Conservation (phyloP, 768 basidiomycete genomes). For the Leccinum incarnatum region DNA sequence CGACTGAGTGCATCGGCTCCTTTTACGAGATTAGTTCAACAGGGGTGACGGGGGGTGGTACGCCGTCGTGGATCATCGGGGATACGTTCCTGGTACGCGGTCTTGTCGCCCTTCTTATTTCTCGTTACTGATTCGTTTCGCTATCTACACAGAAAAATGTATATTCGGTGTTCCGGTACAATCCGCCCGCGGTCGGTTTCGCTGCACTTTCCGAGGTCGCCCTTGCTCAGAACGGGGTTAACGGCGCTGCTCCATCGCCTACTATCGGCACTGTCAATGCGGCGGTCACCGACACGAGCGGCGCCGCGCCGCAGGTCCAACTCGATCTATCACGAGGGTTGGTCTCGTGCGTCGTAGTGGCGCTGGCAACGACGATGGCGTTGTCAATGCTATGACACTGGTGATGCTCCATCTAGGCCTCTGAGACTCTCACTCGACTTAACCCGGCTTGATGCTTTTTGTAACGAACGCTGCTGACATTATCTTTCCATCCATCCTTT, state of each 20-base stretch:
- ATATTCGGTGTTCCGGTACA: slow-evolving; percentile 52
- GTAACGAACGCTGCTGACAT: neutral
- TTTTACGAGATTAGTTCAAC: slow-evolving; percentile 45
- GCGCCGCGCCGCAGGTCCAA: slow-evolving; percentile 2
- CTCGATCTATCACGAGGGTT: neutral
- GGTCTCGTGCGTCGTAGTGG: neutral
- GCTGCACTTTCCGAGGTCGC: slow-evolving; percentile 40
- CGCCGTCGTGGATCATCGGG: slow-evolving; percentile 50
- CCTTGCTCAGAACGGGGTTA: slow-evolving; percentile 28
- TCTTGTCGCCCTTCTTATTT: neutral
- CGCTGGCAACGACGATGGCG: neutral
- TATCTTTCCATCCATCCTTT: neutral
- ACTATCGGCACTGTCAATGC: slow-evolving; percentile 56
- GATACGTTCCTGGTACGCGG: slow-evolving; percentile 44
- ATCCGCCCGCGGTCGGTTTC: slow-evolving; percentile 50
- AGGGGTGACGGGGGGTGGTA: slow-evolving; percentile 20
- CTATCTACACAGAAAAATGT: slow-evolving; percentile 44
- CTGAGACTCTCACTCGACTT: neutral
- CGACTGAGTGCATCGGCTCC: slow-evolving; percentile 48
- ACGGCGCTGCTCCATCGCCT: slow-evolving; percentile 44
- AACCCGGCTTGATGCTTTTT: neutral
- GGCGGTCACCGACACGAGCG: slow-evolving; percentile 35
- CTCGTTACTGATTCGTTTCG: neutral
- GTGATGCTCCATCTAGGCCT: neutral
- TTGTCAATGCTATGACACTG: slow-evolving; percentile 7